Evolutionary conservation across 257 asterid species (phyloP), one percentile per base, ranked within the genome.

Genomic region (Nicotiana undulata): DNA sequence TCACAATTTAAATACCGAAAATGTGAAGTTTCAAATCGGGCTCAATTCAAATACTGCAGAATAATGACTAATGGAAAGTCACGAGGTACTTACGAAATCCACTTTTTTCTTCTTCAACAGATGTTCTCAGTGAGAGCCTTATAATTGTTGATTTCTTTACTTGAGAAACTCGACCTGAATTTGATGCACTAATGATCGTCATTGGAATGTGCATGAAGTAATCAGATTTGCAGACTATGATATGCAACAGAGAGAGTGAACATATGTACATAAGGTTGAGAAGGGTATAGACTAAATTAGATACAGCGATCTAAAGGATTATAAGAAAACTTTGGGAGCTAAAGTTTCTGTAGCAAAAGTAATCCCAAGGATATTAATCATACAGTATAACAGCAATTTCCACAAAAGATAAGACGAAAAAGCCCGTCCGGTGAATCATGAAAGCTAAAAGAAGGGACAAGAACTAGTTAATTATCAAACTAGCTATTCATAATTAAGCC

Each of bases 81-180:
- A 80, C 9, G 72, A 66, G 31, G 79, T 58, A 85, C 95, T 89
- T 90, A 93, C 94, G 77, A 53, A 82, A 34, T 84, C 87, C 96
- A 80, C 80, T 83, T 49, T 67, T 56, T 76, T 95, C 98, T 80
- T 84, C 95, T 78, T 89, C 90, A 79, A 92, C 97, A 29, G 91
- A 84, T 12, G 97, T 92, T 83, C 88, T 92, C 44, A 94, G 84
- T 8, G 98, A 96, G 37, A 96, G 93, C 83, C 98, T 91, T 60
- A 93, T 89, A 63, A 91, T 94, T 46, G 97, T 74, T 53, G 99
- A 89, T 86, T 89, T 96, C 91, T 79, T 92, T 81, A 83, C 85
- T 79, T 89, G 98, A 81, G 94, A 82, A 58, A 84, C 90, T 72
- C 84, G 60, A 79, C 88, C 89, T 16, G 87, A 64, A 85, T 68